Base-by-base conservation (phyloP, 768 basidiomycete genomes). In the Lentinula detonsa region DNA sequence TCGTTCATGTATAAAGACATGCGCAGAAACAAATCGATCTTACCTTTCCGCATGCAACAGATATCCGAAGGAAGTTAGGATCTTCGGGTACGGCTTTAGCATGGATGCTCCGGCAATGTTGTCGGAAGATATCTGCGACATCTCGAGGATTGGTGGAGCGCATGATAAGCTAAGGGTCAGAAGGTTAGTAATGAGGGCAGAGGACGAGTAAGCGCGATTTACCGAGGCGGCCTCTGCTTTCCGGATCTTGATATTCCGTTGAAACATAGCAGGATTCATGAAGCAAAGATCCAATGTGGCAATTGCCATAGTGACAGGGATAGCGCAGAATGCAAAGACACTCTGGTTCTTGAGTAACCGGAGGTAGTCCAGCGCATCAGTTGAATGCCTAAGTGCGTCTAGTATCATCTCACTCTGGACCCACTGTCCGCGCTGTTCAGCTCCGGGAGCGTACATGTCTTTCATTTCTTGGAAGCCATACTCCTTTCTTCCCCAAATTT, bases 261-360 rank as follows among this genome's bases (percentile, higher is more conserved):
- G 81, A 73, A 98, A 85, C 82, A 98, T 90, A 7, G 76, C 77
- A 7, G 84, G 83, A 75, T 98, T 98, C 91, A 93, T 95, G 76
- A 95, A 98, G 72, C 94, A 96, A 50, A 92, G 73, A 54, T 88
- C 84, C 21, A 99, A 81, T 7, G 96, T 98, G 9, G 96, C 95
- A 64, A 99, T 88, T 0, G 96, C 95, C 95, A 98, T 98, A 11
- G 88, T 83, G 16, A 88, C 91, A 5, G 96, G 96, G 61, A 98
- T 91, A 0, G 96, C 93, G 66, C 92, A 94, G 74, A 98, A 98
- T 70, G 91, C 91, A 81, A 98, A 98, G 18, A 97, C 87, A 60
- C 82, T 90, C 75, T 98, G 95, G 74, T 91, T 95, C 72, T 84
- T 88, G 68, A 98, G 77, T 49, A 97, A 73, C 43, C 83, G 79